Evolutionary conservation across 305 asterid species (phyloP).

Genomic region (Coffea humblotiana): DNA sequence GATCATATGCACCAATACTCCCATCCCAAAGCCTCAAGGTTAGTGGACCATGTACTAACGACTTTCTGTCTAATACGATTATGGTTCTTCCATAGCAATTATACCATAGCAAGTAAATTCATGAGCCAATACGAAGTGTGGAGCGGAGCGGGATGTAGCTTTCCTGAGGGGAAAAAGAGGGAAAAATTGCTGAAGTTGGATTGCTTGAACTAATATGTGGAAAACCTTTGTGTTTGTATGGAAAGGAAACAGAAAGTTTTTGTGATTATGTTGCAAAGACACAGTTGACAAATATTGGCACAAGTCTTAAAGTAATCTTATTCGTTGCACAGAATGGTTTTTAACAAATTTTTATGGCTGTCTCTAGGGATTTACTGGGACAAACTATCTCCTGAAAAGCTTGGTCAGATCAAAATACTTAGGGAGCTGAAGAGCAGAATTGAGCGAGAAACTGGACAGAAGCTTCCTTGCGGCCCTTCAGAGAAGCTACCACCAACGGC

Average conservation of each 20-base stretch:
- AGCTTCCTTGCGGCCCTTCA: conserved; percentile 78
- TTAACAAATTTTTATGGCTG: neutral
- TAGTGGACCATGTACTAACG: conserved; percentile 13
- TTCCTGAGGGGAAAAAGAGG: neutral
- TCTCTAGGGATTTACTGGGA: conserved; percentile 88
- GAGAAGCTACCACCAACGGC: conserved; percentile 93
- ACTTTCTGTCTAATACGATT: too few relatives aligned
- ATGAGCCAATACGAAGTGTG: neutral
- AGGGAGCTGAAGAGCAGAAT: conserved; percentile 72
- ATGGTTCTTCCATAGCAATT: neutral
- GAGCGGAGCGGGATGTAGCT: neutral
- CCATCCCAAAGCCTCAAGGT: conserved; percentile 98
- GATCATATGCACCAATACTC: conserved; percentile 71
- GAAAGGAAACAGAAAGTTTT: neutral
- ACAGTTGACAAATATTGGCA: neutral
- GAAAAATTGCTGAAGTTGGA: neutral
- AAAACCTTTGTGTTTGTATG: neutral
- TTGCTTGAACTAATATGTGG: neutral
- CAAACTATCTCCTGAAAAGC: conserved; percentile 88
- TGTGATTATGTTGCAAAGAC: too few relatives aligned
- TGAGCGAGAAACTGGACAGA: conserved; percentile 70
- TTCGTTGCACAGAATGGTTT: neutral
- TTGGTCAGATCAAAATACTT: conserved; percentile 69
- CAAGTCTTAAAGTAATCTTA: neutral
- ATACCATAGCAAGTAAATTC: neutral